Evolutionary conservation across 208 protist species (phyloP), one percentile per base, ranked within the genome.

Genomic region (Naegleria lovaniensis): DNA sequence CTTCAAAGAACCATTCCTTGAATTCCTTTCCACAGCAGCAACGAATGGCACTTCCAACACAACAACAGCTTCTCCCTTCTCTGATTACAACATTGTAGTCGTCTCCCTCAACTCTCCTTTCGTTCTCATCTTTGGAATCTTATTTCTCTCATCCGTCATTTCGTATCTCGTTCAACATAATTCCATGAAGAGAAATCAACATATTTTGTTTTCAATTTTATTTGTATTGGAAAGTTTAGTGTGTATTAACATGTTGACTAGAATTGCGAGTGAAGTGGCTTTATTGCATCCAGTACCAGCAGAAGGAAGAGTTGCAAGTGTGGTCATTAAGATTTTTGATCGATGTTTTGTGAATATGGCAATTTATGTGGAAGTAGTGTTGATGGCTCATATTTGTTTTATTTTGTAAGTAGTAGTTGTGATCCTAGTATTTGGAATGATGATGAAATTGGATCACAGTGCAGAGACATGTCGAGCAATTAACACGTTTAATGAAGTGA

Each of bases 371-470:
- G 29, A 79, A 79, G 29, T 79, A 36, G 16, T 29, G 16, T 29
- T 79, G 16, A 79, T 79, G 67, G 67, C 67, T 79, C 29, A 36
- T 79, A 79, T 79, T 79, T 79, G 67, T 79, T 79, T 36, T 33
- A 36, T 79, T 29, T 79, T 79, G 67, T 79, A 79, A 79, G 67
- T 79, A 48, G 43, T 9, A 48, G 43, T 48, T n/a, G n/a, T 58
- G 6, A 58, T 58, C n/a, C n/a, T n/a, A n/a, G n/a, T n/a, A n/a
- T n/a, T n/a, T n/a, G n/a, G 11, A 29, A 15, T 67, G 11, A 29
- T 67, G 55, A 22, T 67, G 22, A 3, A 67, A 67, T 67, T 29
- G 11, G 3, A 29, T 15, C 55, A 67, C 22, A 67, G 55, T 67
- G 55, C 55, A 15, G 55, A 67, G 22, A 67, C 55, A 29, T 67